These are phyloP conservation scores for Bipolaris zeicola DNA, from an alignment of 2,329 filamentous ascomycete genomes.

Conservation along the genomic window DNA sequence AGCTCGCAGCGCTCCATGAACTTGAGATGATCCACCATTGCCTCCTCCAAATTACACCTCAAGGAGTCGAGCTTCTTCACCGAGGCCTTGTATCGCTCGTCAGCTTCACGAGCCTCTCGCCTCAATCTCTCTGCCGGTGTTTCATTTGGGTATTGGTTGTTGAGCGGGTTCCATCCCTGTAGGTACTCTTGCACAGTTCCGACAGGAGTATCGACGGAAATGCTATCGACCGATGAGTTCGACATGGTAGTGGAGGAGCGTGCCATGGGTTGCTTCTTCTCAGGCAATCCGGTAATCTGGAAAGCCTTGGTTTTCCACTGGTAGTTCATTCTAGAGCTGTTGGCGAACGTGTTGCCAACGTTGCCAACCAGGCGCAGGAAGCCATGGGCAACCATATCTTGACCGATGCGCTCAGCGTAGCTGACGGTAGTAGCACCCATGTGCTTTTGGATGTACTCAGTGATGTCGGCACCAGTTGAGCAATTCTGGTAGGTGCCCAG, in stretches of 20 bases:
- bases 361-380: conserved; percentile 91
- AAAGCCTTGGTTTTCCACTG: conserved; percentile 96
- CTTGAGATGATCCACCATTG: conserved; percentile 87
- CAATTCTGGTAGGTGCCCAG: conserved; percentile 94
- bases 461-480: conserved; percentile 88
- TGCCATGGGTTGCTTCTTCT: conserved; percentile 77
- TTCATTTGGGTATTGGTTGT: conserved; percentile 90
- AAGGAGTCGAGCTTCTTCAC: conserved; percentile 88
- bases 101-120: conserved; percentile 85
- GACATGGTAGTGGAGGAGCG: conserved; percentile 74
- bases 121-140: conserved; percentile 84
- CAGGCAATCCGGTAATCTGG: conserved; percentile 81
- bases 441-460: conserved; percentile 90
- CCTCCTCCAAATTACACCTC: conserved; percentile 92
- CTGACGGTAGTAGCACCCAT: conserved; percentile 83
- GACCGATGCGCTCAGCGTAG: conserved; percentile 92
- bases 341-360: conserved; percentile 93
- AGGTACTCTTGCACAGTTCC: conserved; percentile 88
- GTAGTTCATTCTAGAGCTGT: conserved; percentile 96
- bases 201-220: conserved; percentile 77
- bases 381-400: conserved; percentile 85
- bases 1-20: conserved; percentile 98
- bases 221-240: conserved; percentile 48
- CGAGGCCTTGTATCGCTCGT: conserved; percentile 88
- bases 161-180: conserved; percentile 89